Evolutionary conservation across 2,329 filamentous ascomycete species (phyloP).

Genomic region (Xylariaceae sp.): DNA sequence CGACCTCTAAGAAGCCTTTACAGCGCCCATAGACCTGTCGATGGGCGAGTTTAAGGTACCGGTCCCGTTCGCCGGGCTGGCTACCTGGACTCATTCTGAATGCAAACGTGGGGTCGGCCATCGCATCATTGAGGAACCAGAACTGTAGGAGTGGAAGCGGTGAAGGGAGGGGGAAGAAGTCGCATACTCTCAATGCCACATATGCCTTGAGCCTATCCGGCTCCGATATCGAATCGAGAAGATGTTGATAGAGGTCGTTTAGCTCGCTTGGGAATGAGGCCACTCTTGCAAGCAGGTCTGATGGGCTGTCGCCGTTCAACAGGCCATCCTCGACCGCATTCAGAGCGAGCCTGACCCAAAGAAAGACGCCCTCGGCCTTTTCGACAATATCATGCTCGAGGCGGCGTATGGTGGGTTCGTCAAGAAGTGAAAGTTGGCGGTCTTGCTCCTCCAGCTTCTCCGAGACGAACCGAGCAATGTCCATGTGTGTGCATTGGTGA

Average conservation of each 20-base stretch:
- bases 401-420: background rate
- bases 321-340: constrained; percentile 9
- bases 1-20: constrained; percentile 10
- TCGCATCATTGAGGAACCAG: constrained; percentile 7
- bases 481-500: constrained; percentile 10
- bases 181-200: constrained; percentile 3
- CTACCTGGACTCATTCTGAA: background rate
- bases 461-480: constrained; percentile 5
- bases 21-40: constrained; percentile 11
- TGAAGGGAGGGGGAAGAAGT: background rate
- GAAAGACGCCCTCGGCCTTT: constrained; percentile 10
- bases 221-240: constrained; percentile 8
- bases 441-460: constrained; percentile 3
- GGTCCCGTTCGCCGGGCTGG: constrained; percentile 1
- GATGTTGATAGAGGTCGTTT: constrained; percentile 9
- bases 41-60: background rate
- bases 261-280: constrained; percentile 8
- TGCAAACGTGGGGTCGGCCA: constrained; percentile 6
- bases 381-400: constrained; percentile 2
- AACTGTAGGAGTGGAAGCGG: constrained; percentile 4
- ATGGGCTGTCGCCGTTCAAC: constrained; percentile 7
- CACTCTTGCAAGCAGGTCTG: constrained; percentile 6
- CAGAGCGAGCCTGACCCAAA: constrained; percentile 10
- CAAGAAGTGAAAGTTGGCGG: background rate
- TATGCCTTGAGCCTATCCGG: constrained; percentile 6